Percentiles rank a stretch among this genome's conserved stretches.
Conservation (phyloP, 306 rosid species). For the Albizia julibrissin region DNA sequence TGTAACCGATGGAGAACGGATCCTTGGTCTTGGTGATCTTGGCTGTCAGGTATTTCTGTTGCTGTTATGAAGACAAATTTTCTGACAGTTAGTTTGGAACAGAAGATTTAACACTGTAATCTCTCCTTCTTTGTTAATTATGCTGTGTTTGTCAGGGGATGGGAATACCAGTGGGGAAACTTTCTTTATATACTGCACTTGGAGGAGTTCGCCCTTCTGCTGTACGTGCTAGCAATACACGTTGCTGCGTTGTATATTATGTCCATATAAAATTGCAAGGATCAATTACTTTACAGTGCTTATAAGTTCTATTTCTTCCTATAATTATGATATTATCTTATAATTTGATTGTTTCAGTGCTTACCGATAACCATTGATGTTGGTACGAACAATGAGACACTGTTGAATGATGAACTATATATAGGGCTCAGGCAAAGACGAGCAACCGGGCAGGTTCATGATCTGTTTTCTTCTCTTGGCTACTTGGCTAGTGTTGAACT, state of each 20-base stretch:
- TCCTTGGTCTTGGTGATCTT: constrained; percentile 94
- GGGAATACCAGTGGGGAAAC: constrained; percentile 99
- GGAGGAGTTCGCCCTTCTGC: constrained; percentile 99
- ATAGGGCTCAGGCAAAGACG: constrained; percentile 95
- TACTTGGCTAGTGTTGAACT: constrained; percentile 10
- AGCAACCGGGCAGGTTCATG: constrained; percentile 87
- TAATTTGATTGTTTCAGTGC: constrained; percentile 61
- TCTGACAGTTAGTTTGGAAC: constrained; percentile 23
- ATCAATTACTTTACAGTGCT: neutral
- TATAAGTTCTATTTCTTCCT: no score
- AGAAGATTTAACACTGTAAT: constrained; percentile 17
- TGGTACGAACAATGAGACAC: constrained; percentile 91
- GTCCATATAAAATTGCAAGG: constrained; percentile 1
- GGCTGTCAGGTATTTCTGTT: constrained; percentile 82
- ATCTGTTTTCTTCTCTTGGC: constrained; percentile 16
- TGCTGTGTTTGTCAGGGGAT: constrained; percentile 72
- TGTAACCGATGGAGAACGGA: constrained; percentile 96
- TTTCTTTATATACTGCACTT: constrained; percentile 88
- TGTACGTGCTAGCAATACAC: constrained; percentile 56
- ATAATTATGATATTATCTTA: no score
- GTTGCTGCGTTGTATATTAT: constrained; percentile 4
- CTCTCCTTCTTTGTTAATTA: constrained; percentile 9
- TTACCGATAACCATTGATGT: constrained; percentile 97
- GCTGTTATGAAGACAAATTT: neutral
- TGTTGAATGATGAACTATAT: constrained; percentile 89